phyloP scores from a whole-genome alignment of 2,329 filamentous ascomycete species.

The Stachybotrys elegans region DNA sequence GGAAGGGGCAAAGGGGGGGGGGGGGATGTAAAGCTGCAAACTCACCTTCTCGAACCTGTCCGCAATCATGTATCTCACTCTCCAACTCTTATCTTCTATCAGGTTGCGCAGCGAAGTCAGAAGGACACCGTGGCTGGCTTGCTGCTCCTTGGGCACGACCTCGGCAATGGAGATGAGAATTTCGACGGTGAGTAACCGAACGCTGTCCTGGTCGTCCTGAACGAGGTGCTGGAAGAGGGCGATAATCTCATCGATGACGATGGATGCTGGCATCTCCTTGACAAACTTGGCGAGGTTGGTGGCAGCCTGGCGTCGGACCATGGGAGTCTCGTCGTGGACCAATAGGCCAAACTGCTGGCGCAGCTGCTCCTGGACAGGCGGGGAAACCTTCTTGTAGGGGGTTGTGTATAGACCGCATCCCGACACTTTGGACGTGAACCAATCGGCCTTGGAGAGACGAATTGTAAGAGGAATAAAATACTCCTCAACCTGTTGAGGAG shows the following conservation, averaged over 20 bases:
- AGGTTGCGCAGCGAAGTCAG: conserved; percentile 84
- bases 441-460: conserved; percentile 97
- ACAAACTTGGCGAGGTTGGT: conserved; percentile 97
- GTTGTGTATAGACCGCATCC: conserved; percentile 92
- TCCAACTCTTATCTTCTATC: conserved; percentile 99
- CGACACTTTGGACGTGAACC: conserved; percentile 99
- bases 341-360: conserved; percentile 87
- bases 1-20: background rate
- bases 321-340: conserved; percentile 97
- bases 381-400: conserved; percentile 87
- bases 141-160: conserved; percentile 95
- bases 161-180: conserved; percentile 95
- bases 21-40: too few relatives aligned
- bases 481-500: conserved; percentile 88
- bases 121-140: conserved; percentile 90
- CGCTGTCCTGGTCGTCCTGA: conserved; percentile 95
- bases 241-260: conserved; percentile 98
- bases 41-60: conserved; percentile 93
- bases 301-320: conserved; percentile 95
- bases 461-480: conserved; percentile 94
- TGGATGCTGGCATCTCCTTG: conserved; percentile 86
- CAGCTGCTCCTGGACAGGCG: conserved; percentile 83
- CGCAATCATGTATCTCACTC: conserved; percentile 98
- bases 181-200: conserved; percentile 91
- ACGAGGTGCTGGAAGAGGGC: conserved; percentile 96